Base-by-base conservation (phyloP, 306 rosid species). In the Lathyrus oleraceus region DNA sequence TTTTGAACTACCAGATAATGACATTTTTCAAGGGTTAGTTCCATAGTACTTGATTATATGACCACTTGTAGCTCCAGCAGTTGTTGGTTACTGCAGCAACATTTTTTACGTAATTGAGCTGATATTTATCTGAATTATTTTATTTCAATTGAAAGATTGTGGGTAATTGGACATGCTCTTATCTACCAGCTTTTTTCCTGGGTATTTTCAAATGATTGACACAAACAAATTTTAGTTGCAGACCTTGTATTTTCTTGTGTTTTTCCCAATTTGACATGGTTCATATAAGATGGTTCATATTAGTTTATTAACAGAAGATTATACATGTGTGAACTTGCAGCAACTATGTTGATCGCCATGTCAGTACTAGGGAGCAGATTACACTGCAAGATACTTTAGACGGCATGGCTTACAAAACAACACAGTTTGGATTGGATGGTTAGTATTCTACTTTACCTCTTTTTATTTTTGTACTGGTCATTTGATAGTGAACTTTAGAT, bases 371-470 rank as follows among this genome's bases (percentile, higher is more conserved):
- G 84, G 99, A 95, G 71, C 99, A 95, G 84, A 95, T 95, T 78
- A 95, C 99, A 28, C 91, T 95, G 65, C 99, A 95, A 84, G 99
- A 95, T 81, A 82, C 84, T 35, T 83, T 91, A 93, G 99, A 89
- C n/a, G 96, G 96, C 79, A 95, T 89, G 81, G 90, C 82, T 80
- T 95, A 85, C 81, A 79, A 91, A 68, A 86, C 92, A 67, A 89
- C 99, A 30, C 99, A 95, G 86, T 95, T 95, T 65, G 99, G 99
- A 74, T 87, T 95, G 82, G 99, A 95, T 62, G 99, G 99, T 95
- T 76, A 76, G 86, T 77, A 73, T 61, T 77, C 60, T 36, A 43
- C 19, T 74, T 79, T 59, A 40, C 23, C 53, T 23, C 17, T 59
- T 51, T 61, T 61, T 57, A 15, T 47, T 35, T 74, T 70, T 54